Evolutionary conservation across 1,284 basidiomycete species (phyloP).

Genomic region (Anthracocystis panici-leucophaei): DNA sequence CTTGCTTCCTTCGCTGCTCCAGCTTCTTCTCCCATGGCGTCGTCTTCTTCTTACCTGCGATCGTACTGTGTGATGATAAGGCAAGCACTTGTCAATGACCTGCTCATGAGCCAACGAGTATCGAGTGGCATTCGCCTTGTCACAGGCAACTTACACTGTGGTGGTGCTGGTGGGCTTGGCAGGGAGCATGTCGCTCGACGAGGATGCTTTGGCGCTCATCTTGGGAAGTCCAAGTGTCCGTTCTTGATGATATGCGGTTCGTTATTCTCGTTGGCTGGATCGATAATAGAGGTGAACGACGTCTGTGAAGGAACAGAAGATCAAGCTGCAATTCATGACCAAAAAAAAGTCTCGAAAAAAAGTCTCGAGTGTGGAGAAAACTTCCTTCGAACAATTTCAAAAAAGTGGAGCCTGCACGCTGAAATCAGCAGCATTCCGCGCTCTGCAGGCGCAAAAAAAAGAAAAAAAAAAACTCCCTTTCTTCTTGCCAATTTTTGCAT

Average conservation of each 20-base stretch:
- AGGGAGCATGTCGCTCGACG: constrained; percentile 39
- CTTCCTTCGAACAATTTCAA: constrained; percentile 5
- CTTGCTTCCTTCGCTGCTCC: constrained; percentile 50
- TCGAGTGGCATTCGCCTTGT: background rate
- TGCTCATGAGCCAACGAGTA: background rate
- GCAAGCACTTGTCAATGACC: constrained; percentile 4
- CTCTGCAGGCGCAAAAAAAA: too few relatives aligned
- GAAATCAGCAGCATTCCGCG: background rate
- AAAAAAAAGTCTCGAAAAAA: constrained; percentile 15
- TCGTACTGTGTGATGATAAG: constrained; percentile 15
- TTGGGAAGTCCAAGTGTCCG: background rate
- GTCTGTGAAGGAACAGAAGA: background rate
- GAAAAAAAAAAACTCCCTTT: background rate
- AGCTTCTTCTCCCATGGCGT: constrained; percentile 57
- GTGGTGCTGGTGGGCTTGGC: constrained; percentile 41
- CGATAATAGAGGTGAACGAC: background rate
- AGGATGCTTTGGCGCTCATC: constrained; percentile 24
- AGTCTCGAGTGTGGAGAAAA: constrained; percentile 39
- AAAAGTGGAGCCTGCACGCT: constrained; percentile 4
- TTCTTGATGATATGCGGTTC: background rate
- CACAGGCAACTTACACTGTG: constrained; percentile 31
- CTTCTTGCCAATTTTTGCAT: background rate
- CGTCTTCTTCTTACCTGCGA: constrained; percentile 49
- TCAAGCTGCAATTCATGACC: background rate
- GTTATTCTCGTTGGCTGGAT: background rate